Base-by-base conservation (phyloP, 2,329 filamentous ascomycete species). In the Esteya vermicola region DNA sequence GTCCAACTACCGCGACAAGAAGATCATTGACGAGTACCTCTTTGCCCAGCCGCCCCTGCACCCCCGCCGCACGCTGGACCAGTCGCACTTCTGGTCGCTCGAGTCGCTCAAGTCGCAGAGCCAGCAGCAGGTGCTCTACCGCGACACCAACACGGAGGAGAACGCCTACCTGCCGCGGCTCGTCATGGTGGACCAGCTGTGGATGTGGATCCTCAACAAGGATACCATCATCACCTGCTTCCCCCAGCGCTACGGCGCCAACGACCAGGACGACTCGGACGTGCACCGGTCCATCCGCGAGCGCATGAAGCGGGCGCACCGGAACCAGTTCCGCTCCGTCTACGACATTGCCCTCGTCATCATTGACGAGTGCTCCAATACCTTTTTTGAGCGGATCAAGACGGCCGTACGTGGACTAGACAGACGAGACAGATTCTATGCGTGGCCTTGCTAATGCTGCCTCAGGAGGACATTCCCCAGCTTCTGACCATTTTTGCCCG, bases 11-110 rank as follows among this genome's bases (percentile, higher is more conserved):
- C 47, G 51, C 0, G 60, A 64, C 36, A 54, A 57, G 40, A 47
- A 45, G 28, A 39, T 63, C 6, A 48, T 62, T 3, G 42, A 54
- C 10, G 45, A 50, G 4, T 61, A 58, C 23, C 48, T 65, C 1
- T 48, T 55, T 13, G 14, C 39, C 1, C 45, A 60, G 1, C 52
- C 59, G 0, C 62, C 57, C 6, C 48, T 60, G 1, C 65, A 70
- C 42, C 58, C 62, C 0, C 55, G 66, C 1, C 50, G 66, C 1
- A 68, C 65, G 0, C 51, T 68, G 1, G 65, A 68, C 34, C 65
- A 68, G 43, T 59, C 58, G 0, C 67, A 64, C 42, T 61, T 60
- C 32, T 59, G 58, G 54, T 60, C 57, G 3, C 50, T 63, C 3
- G 50, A 55, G 1, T 56, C 60, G n/a, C 67, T 63, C 0, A 45